Base-by-base conservation (phyloP, 345 rosid species). In the Hibiscus trionum region DNA sequence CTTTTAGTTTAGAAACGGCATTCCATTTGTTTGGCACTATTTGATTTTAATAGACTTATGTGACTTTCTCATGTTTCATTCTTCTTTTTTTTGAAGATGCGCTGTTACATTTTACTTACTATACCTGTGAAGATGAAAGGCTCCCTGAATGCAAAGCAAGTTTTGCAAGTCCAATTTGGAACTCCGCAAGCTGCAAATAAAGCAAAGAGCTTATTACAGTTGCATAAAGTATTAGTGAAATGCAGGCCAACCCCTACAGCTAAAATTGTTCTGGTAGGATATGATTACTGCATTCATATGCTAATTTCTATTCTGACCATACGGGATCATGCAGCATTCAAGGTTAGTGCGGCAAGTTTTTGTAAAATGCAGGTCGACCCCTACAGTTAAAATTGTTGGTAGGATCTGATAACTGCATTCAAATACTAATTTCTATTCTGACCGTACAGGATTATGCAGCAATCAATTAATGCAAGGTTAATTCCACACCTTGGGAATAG, bases 111-210 rank as follows among this genome's bases (percentile, higher is more conserved):
- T 33, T 3, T 59, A 70, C 61, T 73, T 52, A 33, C 55, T 67
- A 70, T 81, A 90, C 97, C 97, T 88, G 97, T 29, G 99, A 82
- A 76, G 99, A 95, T 62, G 87, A 79, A 70, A 86, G 88, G 76
- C 83, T 63, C 71, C 89, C 91, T 16, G 96, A 85, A 63, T 72
- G 82, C 57, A 88, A 79, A 77, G 99, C 91, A 78, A 90, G 90
- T 81, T 83, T 88, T 66, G 91, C 87, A 66, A 95, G 89, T 82
- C 99, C 99, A 74, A 90, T 82, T 77, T 95, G 97, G 76, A 89
- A 95, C 80, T 89, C 99, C 11, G 94, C 91, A 78, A 90, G 86
- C 99, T 92, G 91, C 81, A 81, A 33, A 69, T 29, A 80, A 75
- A 60, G 29, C 69, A 74, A 74, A 57, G 75, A 37, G 46, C 77